Conservation (phyloP, 192 early-diverging fungal genomes). For the Gonapodya sp. region DNA sequence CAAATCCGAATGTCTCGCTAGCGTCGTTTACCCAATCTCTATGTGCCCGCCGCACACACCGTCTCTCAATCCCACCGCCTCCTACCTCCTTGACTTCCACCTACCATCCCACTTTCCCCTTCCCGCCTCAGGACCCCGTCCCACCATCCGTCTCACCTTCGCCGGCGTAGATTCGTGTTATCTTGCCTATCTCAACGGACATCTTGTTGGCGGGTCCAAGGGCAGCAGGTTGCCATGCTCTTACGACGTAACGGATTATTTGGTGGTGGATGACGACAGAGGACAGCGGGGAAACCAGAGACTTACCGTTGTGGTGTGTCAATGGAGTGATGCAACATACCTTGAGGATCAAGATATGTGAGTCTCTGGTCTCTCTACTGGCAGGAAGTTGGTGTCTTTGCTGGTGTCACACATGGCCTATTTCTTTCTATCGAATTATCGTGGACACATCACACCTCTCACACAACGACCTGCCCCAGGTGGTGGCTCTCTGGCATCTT, state of each 20-base stretch:
- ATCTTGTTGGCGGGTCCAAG: constrained; percentile 7
- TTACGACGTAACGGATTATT: not conserved
- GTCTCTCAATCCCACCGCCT: not conserved
- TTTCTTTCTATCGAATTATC: not conserved
- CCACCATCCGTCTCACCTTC: not conserved
- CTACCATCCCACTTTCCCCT: not conserved
- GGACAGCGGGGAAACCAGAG: not conserved
- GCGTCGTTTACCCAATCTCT: not conserved
- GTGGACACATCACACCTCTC: not conserved
- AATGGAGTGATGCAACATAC: constrained; percentile 4
- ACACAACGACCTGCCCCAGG: not conserved
- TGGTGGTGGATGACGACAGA: not conserved
- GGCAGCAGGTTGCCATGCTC: not conserved
- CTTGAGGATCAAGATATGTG: constrained; percentile 11
- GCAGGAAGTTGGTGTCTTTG: not conserved
- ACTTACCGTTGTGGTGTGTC: not conserved
- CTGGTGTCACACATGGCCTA: not conserved
- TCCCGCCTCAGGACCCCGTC: not conserved
- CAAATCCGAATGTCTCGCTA: not conserved
- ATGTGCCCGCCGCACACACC: not conserved
- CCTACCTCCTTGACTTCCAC: not conserved
- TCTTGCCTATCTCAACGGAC: not conserved
- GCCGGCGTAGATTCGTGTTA: not conserved
- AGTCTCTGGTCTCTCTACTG: not conserved
- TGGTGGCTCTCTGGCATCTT: constrained; percentile 1